Conservation (phyloP, 2,329 filamentous ascomycete genomes). For the Tolypocladium cylindrosporum region DNA sequence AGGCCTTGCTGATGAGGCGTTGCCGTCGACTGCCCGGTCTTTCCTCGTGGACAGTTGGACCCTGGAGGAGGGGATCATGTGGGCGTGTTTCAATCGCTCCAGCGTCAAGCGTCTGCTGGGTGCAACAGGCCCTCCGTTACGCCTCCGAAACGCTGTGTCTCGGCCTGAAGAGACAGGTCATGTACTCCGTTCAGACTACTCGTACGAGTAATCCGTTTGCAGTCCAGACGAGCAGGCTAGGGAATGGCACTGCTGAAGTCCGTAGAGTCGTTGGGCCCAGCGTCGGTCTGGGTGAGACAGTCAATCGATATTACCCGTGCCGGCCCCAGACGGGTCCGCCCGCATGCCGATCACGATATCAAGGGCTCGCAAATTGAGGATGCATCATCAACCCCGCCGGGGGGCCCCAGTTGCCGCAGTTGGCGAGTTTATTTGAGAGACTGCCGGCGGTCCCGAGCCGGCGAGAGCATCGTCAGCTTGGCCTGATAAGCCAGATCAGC, state of each 20-base stretch:
- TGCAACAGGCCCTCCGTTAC: background rate
- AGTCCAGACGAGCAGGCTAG: background rate
- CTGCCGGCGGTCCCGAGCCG: background rate
- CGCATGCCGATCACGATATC: background rate
- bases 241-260: background rate
- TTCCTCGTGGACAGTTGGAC: background rate
- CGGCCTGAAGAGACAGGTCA: background rate
- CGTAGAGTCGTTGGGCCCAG: background rate
- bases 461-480: background rate
- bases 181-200: too few species aligned
- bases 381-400: background rate
- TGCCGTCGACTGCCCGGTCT: background rate
- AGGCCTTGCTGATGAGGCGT: background rate
- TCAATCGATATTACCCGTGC: background rate
- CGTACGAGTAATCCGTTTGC: background rate
- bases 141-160: background rate
- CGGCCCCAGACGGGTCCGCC: background rate
- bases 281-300: background rate
- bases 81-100: background rate
- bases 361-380: background rate
- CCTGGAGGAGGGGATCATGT: background rate
- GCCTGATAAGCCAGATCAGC: background rate
- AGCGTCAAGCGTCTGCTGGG: background rate
- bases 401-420: background rate
- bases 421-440: background rate